Conservation (phyloP, 192 early-diverging fungal species). For the Coemansia sp. region DNA sequence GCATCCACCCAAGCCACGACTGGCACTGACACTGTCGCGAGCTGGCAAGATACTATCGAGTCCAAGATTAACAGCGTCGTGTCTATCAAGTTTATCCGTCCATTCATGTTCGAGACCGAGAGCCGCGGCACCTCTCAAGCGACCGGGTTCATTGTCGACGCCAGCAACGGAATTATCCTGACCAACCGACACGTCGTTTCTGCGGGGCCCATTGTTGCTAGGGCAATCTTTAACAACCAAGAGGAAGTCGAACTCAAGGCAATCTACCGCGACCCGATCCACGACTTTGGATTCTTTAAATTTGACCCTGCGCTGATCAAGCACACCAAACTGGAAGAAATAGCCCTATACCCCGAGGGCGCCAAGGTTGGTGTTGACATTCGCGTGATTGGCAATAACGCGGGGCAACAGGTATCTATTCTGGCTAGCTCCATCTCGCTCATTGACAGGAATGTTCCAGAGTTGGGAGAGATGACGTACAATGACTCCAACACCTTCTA, state of each 20-base stretch:
- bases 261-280: constrained; percentile 78
- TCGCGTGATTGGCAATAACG: constrained; percentile 76
- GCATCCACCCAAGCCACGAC: not conserved
- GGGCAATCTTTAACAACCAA: constrained; percentile 72
- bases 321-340: constrained; percentile 67
- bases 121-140: constrained; percentile 37
- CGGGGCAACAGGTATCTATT: constrained; percentile 78
- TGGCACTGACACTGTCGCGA: not conserved
- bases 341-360: constrained; percentile 63
- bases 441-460: constrained; percentile 70
- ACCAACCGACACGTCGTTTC: constrained; percentile 80
- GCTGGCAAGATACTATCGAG: constrained; percentile 38
- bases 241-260: constrained; percentile 71
- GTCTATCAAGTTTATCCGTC: constrained; percentile 33
- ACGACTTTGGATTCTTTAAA: constrained; percentile 81
- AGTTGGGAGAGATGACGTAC: constrained; percentile 67
- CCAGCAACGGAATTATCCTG: constrained; percentile 67
- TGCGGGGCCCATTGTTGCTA: constrained; percentile 68
- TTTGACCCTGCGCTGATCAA: constrained; percentile 69
- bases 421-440: constrained; percentile 71
- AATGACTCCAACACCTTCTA: constrained; percentile 85
- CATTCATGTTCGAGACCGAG: constrained; percentile 39
- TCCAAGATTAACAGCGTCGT: constrained; percentile 39
- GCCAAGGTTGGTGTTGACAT: constrained; percentile 76
- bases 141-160: constrained; percentile 78